phyloP scores from a whole-genome alignment of 176 grass and related monocot genomes.

The Tillandsia leiboldiana region DNA sequence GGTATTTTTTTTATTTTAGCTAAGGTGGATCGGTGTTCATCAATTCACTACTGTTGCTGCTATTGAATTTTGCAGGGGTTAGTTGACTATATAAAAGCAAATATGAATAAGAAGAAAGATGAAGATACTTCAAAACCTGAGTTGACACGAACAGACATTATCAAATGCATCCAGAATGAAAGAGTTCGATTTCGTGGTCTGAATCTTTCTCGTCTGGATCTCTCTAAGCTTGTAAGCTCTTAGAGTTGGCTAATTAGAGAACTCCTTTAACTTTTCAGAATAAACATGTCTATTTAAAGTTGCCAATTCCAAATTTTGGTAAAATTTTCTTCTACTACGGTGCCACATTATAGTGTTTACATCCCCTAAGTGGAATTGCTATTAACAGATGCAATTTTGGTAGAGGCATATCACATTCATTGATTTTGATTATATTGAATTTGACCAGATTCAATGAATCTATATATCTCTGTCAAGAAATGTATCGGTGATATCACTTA shows the following conservation, averaged over 20 bases:
- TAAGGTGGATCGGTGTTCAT: background rate
- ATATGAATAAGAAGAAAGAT: constrained; percentile 27
- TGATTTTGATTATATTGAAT: too few relatives aligned
- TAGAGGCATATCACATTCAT: background rate
- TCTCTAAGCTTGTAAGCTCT: constrained; percentile 75
- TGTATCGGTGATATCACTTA: too few relatives aligned
- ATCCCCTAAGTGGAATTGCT: too few relatives aligned
- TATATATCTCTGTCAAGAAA: too few relatives aligned
- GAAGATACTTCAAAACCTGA: constrained; percentile 18
- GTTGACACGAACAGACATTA: constrained; percentile 37
- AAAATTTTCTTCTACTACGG: too few relatives aligned
- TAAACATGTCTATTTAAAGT: background rate
- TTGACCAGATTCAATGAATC: too few relatives aligned
- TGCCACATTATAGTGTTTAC: too few relatives aligned
- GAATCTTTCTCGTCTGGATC: constrained; percentile 79
- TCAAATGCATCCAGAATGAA: constrained; percentile 57
- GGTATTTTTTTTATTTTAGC: background rate
- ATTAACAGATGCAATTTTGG: too few relatives aligned
- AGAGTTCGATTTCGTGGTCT: constrained; percentile 65
- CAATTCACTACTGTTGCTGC: background rate
- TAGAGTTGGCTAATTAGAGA: background rate
- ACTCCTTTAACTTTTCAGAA: background rate
- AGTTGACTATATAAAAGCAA: constrained; percentile 27
- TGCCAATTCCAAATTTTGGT: background rate
- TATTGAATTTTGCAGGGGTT: constrained; percentile 32